Evolutionary conservation across 352 stramenopile species (phyloP).

Genomic region (Globisporangium nagaii): DNA sequence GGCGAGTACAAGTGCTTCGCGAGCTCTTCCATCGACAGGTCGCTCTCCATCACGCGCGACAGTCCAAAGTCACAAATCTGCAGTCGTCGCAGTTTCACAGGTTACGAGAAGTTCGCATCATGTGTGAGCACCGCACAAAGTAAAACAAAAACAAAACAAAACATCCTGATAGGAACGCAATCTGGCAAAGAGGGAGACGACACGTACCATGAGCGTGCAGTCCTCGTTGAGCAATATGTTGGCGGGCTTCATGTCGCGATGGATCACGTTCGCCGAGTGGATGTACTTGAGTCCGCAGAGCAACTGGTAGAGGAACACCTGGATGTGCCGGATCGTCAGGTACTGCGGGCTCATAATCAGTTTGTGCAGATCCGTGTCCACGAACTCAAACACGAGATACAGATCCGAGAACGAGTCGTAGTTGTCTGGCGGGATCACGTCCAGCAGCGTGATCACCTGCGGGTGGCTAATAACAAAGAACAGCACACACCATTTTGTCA

Average conservation of each 20-base stretch:
- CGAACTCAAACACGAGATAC: slow-evolving; percentile 91
- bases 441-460: slow-evolving; percentile 79
- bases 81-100: too few species aligned
- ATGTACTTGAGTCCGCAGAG: slow-evolving; percentile 95
- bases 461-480: slow-evolving; percentile 35
- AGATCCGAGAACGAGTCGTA: slow-evolving; percentile 86
- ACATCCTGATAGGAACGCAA: too few species aligned
- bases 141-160: too few species aligned
- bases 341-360: slow-evolving; percentile 92
- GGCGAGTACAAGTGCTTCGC: slow-evolving; percentile 75
- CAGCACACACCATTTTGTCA: background rate
- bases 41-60: slow-evolving; percentile 73
- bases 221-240: slow-evolving; percentile 89
- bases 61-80: slow-evolving; percentile 84
- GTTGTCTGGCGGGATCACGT: slow-evolving; percentile 79
- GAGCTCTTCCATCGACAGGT: slow-evolving; percentile 72
- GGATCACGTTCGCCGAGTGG: slow-evolving; percentile 89
- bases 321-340: slow-evolving; percentile 93
- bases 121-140: too few species aligned
- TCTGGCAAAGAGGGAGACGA: too few species aligned
- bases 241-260: slow-evolving; percentile 86
- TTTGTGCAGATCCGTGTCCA: slow-evolving; percentile 93
- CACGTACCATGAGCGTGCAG: slow-evolving; percentile 70
- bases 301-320: slow-evolving; percentile 97
- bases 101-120: too few species aligned